Evolutionary conservation across 2,329 filamentous ascomycete genomes (phyloP).

Genomic region (Aureobasidium zeae): DNA sequence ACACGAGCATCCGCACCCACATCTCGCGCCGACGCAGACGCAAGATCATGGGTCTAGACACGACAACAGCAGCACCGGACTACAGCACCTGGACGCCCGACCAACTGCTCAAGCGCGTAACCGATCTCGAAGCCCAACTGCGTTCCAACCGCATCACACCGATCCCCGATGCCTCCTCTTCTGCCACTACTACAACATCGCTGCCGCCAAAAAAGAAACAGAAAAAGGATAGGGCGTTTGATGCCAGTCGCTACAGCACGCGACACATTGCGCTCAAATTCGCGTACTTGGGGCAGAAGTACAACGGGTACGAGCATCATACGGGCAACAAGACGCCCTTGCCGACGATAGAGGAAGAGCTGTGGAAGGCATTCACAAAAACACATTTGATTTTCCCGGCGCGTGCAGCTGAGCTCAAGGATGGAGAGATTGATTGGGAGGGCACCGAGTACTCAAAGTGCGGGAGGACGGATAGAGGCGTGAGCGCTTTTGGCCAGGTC

Average conservation of each 20-base stretch:
- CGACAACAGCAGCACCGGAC: neutral
- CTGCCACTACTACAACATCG: neutral
- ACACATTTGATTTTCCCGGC: conserved; percentile 70
- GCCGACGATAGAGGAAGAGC: conserved; percentile 81
- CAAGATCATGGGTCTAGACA: neutral
- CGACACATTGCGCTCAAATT: conserved; percentile 85
- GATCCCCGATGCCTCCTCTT: neutral
- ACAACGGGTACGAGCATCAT: conserved; percentile 89
- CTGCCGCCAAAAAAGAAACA: conserved; percentile 19
- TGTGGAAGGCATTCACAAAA: conserved; percentile 85
- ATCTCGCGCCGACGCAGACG: conserved; percentile 1
- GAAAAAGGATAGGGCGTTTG: conserved; percentile 49
- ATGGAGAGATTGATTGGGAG: conserved; percentile 61
- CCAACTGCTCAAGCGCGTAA: conserved; percentile 59
- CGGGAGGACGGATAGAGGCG: conserved; percentile 82
- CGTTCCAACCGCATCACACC: conserved; percentile 24
- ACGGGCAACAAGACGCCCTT: conserved; percentile 56
- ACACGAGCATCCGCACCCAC: neutral
- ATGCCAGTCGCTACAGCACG: conserved; percentile 72
- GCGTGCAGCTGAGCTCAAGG: conserved; percentile 23
- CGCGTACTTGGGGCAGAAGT: conserved; percentile 82
- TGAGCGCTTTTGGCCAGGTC: conserved; percentile 95
- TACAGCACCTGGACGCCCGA: conserved; percentile 26
- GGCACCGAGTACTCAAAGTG: conserved; percentile 91
- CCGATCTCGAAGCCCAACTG: conserved; percentile 57